Percentiles rank a stretch among this genome's conserved stretches.
Conservation (phyloP, 106 monocot genomes). For the Xerophyta viscosa region DNA sequence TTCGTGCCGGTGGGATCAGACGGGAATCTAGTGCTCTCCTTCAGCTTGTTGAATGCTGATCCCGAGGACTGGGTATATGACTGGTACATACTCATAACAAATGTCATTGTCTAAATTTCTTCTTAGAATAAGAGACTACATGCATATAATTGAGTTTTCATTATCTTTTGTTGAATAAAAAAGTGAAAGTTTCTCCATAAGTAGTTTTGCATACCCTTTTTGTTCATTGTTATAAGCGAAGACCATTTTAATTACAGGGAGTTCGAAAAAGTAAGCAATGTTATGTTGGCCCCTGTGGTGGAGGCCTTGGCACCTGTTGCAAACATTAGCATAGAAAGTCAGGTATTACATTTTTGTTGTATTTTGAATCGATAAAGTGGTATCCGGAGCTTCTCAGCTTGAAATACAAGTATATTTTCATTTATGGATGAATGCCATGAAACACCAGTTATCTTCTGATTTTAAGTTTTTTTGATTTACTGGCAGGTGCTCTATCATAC, state of each 20-base stretch:
- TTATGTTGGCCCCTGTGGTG: constrained; percentile 47
- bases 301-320: constrained; percentile 80
- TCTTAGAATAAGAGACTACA: background rate
- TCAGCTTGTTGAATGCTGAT: constrained; percentile 80
- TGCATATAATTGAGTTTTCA: too few relatives aligned
- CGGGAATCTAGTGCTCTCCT: constrained; percentile 72
- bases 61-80: constrained; percentile 87
- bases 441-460: background rate
- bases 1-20: constrained; percentile 91
- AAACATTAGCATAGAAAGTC: constrained; percentile 76
- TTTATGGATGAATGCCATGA: background rate
- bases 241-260: constrained; percentile 41
- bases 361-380: background rate
- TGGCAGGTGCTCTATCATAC: constrained; percentile 87
- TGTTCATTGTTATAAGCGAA: background rate
- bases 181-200: background rate
- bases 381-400: too few relatives aligned
- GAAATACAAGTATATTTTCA: too few relatives aligned
- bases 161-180: background rate
- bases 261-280: constrained; percentile 43
- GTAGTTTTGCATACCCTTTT: background rate
- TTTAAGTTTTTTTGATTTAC: background rate
- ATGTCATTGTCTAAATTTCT: too few relatives aligned
- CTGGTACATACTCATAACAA: constrained; percentile 46
- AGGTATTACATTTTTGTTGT: constrained; percentile 30